phyloP scores from a whole-genome alignment of 2,329 filamentous ascomycete species.

The Microcyclospora tardicrescens region DNA sequence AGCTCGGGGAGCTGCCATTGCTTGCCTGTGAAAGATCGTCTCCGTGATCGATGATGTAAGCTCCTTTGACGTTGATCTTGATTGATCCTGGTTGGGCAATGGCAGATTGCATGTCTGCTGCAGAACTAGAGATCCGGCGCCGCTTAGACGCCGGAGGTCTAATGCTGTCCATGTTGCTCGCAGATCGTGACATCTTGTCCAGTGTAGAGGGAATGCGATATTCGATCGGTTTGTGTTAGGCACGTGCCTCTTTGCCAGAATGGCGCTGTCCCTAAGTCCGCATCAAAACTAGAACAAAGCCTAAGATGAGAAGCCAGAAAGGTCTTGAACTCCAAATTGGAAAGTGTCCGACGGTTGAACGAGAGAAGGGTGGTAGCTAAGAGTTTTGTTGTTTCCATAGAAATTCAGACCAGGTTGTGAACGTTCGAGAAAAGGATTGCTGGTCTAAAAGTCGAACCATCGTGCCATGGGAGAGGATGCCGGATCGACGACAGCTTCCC shows the following conservation, averaged over 20 bases:
- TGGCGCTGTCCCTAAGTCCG: not conserved
- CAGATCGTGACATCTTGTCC: too few relatives aligned
- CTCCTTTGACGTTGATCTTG: constrained; percentile 91
- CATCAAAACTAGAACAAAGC: too few relatives aligned
- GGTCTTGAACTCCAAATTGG: too few relatives aligned
- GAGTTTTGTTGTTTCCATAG: too few relatives aligned
- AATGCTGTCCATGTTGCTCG: constrained; percentile 53
- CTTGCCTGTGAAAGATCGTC: constrained; percentile 20
- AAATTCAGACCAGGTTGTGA: constrained; percentile 2
- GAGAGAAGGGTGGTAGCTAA: too few relatives aligned
- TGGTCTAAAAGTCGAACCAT: too few relatives aligned
- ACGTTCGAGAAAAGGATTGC: constrained; percentile 1
- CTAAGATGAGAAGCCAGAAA: too few relatives aligned
- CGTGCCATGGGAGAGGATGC: too few relatives aligned
- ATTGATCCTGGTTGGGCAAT: constrained; percentile 55
- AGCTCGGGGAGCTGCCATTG: constrained; percentile 27
- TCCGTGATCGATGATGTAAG: constrained; percentile 87
- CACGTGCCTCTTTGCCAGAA: constrained; percentile 5
- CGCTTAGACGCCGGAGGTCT: constrained; percentile 47
- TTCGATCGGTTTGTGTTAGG: not conserved
- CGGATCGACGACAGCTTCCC: too few relatives aligned
- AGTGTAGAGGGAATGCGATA: too few relatives aligned
- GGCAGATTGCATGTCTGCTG: constrained; percentile 34
- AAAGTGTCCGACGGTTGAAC: too few relatives aligned
- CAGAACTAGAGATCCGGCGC: constrained; percentile 23